Percentiles rank a stretch among this genome's conserved stretches.
These are phyloP conservation scores for Diplodia mutila DNA, from an alignment of 2,329 filamentous ascomycete genomes.

Conservation along the genomic window DNA sequence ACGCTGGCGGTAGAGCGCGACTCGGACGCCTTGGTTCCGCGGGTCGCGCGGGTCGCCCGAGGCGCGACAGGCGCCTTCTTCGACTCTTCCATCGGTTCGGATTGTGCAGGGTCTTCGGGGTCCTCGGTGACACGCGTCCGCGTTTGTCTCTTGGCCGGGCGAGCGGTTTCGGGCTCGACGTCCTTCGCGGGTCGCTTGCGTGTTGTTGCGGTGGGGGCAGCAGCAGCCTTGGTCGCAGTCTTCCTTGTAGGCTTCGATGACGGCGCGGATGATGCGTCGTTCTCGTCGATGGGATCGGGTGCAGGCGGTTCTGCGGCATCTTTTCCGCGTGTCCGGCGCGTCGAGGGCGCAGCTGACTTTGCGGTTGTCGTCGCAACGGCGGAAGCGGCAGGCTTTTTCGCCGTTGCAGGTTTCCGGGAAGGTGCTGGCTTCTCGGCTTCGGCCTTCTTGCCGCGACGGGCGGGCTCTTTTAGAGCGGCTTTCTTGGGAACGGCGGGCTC, in stretches of 20 bases:
- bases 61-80: not conserved
- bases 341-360: constrained; percentile 14
- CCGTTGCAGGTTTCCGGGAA: constrained; percentile 1
- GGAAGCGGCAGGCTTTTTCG: not conserved
- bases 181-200: constrained; percentile 24
- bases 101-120: not conserved
- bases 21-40: constrained; percentile 17
- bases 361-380: not conserved
- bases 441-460: constrained; percentile 17
- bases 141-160: constrained; percentile 20
- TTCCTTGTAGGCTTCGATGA: constrained; percentile 5
- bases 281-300: not conserved
- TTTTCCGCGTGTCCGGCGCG: constrained; percentile 24
- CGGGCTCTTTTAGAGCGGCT: constrained; percentile 20
- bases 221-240: not conserved
- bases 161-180: constrained; percentile 13
- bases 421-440: constrained; percentile 8
- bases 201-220: not conserved
- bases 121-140: not conserved
- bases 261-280: not conserved
- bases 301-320: constrained; percentile 13
- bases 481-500: constrained; percentile 15
- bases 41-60: constrained; percentile 19
- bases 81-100: not conserved
- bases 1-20: constrained; percentile 2